These are phyloP conservation scores for Amphirosellinia nigrospora DNA, from an alignment of 495 filamentous ascomycete genomes.

Conservation along the genomic window DNA sequence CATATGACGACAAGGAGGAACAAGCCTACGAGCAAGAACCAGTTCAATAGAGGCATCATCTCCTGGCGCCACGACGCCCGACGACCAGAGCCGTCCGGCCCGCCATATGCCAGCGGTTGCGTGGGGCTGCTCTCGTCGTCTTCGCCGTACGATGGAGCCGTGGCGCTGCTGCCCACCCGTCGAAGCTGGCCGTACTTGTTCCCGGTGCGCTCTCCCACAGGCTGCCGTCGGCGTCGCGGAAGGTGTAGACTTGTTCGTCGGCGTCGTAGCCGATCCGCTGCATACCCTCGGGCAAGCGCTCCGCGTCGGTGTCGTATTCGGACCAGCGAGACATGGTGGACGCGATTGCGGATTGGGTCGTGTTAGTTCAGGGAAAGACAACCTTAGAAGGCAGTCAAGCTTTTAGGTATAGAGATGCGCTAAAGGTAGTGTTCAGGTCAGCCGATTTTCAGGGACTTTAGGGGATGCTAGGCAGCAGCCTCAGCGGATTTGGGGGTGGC, in stretches of 20 bases:
- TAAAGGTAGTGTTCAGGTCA: constrained; percentile 7
- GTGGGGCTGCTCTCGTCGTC: constrained; percentile 31
- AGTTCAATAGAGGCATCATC: constrained; percentile 44
- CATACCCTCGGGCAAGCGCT: constrained; percentile 61
- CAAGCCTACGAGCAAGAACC: constrained; percentile 40
- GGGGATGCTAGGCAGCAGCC: neutral
- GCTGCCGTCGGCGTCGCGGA: constrained; percentile 47
- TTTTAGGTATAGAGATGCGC: neutral
- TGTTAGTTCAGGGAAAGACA: no score
- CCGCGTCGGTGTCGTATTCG: constrained; percentile 53
- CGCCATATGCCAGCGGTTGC: constrained; percentile 25
- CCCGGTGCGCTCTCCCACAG: constrained; percentile 52
- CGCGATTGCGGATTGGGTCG: neutral
- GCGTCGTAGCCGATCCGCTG: constrained; percentile 60
- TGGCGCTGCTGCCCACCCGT: constrained; percentile 32
- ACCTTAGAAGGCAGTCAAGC: neutral
- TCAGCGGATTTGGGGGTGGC: neutral
- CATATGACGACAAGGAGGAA: constrained; percentile 40
- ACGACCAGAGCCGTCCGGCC: constrained; percentile 15
- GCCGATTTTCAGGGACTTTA: neutral
- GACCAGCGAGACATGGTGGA: constrained; percentile 51
- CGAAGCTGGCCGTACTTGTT: constrained; percentile 51
- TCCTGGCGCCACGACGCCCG: constrained; percentile 40
- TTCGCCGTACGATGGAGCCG: constrained; percentile 30
- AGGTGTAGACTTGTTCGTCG: constrained; percentile 57